Percentiles rank a stretch among this genome's conserved stretches.
These are phyloP conservation scores for Lunularia cruciata DNA, from an alignment of 225 moss, liverwort and hornwort species.

Conservation along the genomic window DNA sequence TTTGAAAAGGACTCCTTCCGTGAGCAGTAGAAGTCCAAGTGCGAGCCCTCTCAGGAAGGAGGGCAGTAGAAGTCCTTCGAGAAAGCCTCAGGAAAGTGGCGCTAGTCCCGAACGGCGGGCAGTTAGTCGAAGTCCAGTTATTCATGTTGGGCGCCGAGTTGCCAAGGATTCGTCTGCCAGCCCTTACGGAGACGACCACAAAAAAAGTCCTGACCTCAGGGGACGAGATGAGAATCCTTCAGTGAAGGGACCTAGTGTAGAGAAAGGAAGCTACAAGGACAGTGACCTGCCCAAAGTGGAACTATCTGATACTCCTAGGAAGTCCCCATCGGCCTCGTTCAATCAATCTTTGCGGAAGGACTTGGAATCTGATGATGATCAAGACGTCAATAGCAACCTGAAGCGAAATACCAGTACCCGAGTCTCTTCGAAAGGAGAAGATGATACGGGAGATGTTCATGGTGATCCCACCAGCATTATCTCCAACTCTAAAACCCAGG, in stretches of 20 bases:
- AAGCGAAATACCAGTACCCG: constrained; percentile 35
- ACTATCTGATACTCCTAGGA: constrained; percentile 43
- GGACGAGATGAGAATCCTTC: constrained; percentile 21
- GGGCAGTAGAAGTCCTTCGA: constrained; percentile 43
- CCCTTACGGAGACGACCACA: constrained; percentile 27
- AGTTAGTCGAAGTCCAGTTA: constrained; percentile 33
- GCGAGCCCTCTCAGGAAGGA: constrained; percentile 45
- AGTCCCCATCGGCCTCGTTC: constrained; percentile 63
- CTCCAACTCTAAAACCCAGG: constrained; percentile 2
- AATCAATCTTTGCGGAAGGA: constrained; percentile 36
- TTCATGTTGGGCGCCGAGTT: constrained; percentile 5
- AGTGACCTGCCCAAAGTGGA: constrained; percentile 18
- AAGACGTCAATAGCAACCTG: constrained; percentile 32
- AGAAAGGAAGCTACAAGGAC: constrained; percentile 21
- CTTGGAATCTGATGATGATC: constrained; percentile 42
- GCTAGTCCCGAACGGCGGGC: constrained; percentile 4
- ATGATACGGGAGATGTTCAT: neutral
- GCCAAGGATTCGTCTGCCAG: constrained; percentile 34
- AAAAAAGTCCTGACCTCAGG: constrained; percentile 32
- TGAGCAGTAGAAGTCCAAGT: constrained; percentile 59
- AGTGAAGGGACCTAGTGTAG: constrained; percentile 29
- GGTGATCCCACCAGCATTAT: constrained; percentile 24
- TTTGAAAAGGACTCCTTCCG: constrained; percentile 45
- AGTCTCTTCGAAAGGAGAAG: constrained; percentile 19
- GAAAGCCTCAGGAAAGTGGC: constrained; percentile 27